Evolutionary conservation across 2,329 filamentous ascomycete genomes (phyloP), one percentile per base, ranked within the genome.

Genomic region (Acarospora socialis): DNA sequence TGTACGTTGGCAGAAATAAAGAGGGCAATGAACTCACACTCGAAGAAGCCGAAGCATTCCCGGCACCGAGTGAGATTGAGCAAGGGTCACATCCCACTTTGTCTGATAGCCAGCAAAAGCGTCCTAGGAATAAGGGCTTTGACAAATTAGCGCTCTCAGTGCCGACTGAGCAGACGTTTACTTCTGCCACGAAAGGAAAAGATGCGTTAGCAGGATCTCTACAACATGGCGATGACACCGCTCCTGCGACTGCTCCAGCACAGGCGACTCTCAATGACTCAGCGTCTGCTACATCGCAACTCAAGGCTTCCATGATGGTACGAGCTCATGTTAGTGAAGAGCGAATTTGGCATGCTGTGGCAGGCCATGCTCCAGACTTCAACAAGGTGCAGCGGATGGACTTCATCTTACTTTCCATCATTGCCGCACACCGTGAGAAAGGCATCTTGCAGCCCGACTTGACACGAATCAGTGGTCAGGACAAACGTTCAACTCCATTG

Each of bases 401-500:
- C 40, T 76, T 74, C 40, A 54, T 56, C 8, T 52, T 71, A 12
- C 52, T 77, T 2, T 69, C 66, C 7, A 61, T 73, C 31, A 73
- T 77, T 39, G 70, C 69, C 5, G 60, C 63, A 7, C 56, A 55
- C 34, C 66, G 70, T 25, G 52, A 57, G 12, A 49, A 55, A 10
- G 73, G 73, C 4, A 66, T 77, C 26, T 47, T 66, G 2, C 73
- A 77, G 45, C 63, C 68, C 2, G 62, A 70, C 2, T 50, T 77
- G 21, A 59, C 61, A 23, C 55, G 51, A 32, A 43, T 66, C 14
- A 71, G 68, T 40, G 67, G 67, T 4, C 73, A 77, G 50, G 72
- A 77, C 47, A 77, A 76, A 46, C 61, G 72, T 27, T 77, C 73
- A 1, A 65, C 77, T 2, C 73, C 73, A 2, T 61, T 67, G 38